Evolutionary conservation across 225 moss, liverwort and hornwort species (phyloP), one percentile per base, ranked within the genome.

Genomic region (Marchantia polymorpha): DNA sequence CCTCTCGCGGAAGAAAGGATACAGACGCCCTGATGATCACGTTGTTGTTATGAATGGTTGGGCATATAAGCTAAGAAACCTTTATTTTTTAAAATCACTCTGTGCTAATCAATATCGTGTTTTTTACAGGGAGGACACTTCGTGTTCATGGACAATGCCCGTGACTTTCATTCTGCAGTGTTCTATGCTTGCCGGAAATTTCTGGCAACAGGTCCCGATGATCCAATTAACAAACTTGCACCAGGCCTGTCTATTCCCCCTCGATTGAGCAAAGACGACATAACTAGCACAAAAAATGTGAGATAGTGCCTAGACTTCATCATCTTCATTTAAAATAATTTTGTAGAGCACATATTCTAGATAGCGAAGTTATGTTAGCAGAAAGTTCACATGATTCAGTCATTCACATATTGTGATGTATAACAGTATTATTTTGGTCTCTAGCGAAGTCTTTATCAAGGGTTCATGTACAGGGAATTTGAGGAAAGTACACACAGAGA

Each of bases 121-220:
- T 29, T 55, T 27, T 78, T 69, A 83, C 94, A 97, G 97, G 78
- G 83, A 75, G 97, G 97, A 70, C 97, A 97, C 78, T 97, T 94
- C 6, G 94, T 94, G 26, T 94, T 97, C 68, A 84, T 97, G 90
- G 94, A 94, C 80, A 94, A 97, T 63, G 92, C 93, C 64, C 90
- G 89, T 30, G 74, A 76, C 59, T 94, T 97, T 80, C 94, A 97
- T 69, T 86, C 92, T 8, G 91, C 94, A 15, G 72, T 97, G 50
- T 25, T 86, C 4, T 94, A 94, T 74, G 87, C 94, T 20, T 93
- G 93, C 77, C 87, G 94, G 56, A 86, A 82, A n/a, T 89, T 67
- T 69, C 50, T 86, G 19, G 27, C 74, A 0, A 78, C 16, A 30
- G 69, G 72, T 16, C 64, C 86, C 60, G 78, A 47, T 51, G 85